Percentiles rank a stretch among this genome's conserved stretches.
phyloP scores from a whole-genome alignment of 768 basidiomycete genomes.

The Amanita polypyramis region DNA sequence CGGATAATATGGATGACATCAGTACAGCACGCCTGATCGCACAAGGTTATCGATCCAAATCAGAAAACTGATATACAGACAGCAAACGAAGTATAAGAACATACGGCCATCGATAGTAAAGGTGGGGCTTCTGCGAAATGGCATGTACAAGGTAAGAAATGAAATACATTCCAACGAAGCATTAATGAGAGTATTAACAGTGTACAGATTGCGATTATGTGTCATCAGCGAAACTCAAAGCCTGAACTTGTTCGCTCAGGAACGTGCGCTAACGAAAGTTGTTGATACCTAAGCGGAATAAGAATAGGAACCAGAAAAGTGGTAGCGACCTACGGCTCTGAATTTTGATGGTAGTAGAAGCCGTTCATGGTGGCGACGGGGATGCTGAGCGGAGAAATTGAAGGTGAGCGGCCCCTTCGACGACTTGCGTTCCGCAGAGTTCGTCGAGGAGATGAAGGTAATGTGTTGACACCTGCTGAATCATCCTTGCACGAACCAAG shows the following conservation, averaged over 20 bases:
- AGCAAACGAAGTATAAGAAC: constrained; percentile 2
- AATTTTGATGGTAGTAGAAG: constrained; percentile 91
- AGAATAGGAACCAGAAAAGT: constrained; percentile 6
- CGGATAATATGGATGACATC: too few species aligned
- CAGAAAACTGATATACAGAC: constrained; percentile 3
- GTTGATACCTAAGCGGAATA: constrained; percentile 60
- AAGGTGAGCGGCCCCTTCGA: constrained; percentile 33
- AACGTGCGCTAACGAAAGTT: constrained; percentile 72
- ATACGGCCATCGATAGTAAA: background rate
- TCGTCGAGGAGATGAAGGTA: constrained; percentile 24
- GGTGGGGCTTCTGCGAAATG: constrained; percentile 2
- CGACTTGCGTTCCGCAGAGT: constrained; percentile 39
- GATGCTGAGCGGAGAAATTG: constrained; percentile 35
- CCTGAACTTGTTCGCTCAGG: constrained; percentile 62
- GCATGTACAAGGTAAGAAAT: background rate
- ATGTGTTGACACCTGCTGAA: constrained; percentile 17
- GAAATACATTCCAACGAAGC: background rate
- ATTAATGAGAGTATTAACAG: constrained; percentile 5
- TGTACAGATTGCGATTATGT: constrained; percentile 2
- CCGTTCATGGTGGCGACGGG: constrained; percentile 74
- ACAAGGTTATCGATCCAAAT: constrained; percentile 1
- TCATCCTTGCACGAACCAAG: constrained; percentile 5
- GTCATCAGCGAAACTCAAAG: constrained; percentile 75
- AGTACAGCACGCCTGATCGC: background rate
- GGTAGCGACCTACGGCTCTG: constrained; percentile 63